A percentile compares a stretch with the other conserved stretches of the same genome.
phyloP scores from a whole-genome alignment of 2,329 filamentous ascomycete species.

The Pyricularia sp. region DNA sequence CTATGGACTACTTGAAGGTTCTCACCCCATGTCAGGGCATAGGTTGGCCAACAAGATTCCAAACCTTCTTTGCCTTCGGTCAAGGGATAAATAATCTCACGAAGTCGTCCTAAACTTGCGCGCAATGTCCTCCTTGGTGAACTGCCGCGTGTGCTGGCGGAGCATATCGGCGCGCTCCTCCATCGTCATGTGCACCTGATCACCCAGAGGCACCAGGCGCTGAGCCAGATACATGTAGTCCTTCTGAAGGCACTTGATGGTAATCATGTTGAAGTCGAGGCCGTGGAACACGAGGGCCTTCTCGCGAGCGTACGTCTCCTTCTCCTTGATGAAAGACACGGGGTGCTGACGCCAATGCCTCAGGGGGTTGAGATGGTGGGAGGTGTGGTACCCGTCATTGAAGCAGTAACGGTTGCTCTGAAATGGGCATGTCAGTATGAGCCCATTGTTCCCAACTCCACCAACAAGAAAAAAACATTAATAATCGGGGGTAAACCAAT shows the following conservation, averaged over 20 bases:
- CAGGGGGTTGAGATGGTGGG: constrained; percentile 68
- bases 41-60: not conserved
- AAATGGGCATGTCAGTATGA: no score
- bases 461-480: no score
- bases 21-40: not conserved
- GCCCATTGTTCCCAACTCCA: no score
- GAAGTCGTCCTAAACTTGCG: constrained; percentile 35
- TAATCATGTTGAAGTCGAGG: constrained; percentile 74
- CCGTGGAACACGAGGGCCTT: constrained; percentile 69
- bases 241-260: constrained; percentile 58
- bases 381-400: constrained; percentile 77
- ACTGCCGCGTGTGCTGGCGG: constrained; percentile 52
- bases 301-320: constrained; percentile 55
- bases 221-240: constrained; percentile 62
- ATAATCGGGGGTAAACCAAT: not conserved
- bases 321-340: constrained; percentile 60
- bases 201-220: constrained; percentile 64
- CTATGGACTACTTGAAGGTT: not conserved
- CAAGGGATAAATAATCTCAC: not conserved
- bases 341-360: constrained; percentile 79
- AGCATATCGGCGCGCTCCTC: constrained; percentile 56
- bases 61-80: not conserved
- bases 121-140: constrained; percentile 55
- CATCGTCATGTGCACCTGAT: constrained; percentile 55
- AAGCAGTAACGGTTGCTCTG: constrained; percentile 75